These are phyloP conservation scores for Eimeria praecox DNA, from an alignment of 169 alveolate genomes.

Conservation along the genomic window DNA sequence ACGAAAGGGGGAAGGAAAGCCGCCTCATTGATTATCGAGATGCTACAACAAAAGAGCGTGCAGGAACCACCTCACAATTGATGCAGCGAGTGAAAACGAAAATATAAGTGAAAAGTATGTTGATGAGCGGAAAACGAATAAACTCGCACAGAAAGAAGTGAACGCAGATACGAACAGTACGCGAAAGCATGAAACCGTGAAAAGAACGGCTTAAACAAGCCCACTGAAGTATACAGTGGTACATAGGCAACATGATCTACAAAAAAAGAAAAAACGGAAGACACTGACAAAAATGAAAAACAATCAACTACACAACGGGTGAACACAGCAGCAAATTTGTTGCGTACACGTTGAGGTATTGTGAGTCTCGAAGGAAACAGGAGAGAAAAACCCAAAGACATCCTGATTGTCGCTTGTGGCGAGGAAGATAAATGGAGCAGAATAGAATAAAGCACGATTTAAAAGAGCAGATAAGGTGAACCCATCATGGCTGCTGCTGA, in stretches of 20 bases:
- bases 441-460: background rate
- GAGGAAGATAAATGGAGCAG: background rate
- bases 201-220: background rate
- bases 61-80: background rate
- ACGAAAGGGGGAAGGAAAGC: background rate
- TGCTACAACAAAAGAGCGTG: background rate
- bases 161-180: background rate
- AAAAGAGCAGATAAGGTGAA: slow-evolving; percentile 35
- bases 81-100: background rate
- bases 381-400: slow-evolving; percentile 49
- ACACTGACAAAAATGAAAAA: background rate
- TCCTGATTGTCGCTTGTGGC: slow-evolving; percentile 27
- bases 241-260: background rate
- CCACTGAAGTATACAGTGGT: background rate
- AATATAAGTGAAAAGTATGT: background rate
- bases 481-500: slow-evolving; percentile 67
- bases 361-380: background rate
- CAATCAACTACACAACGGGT: background rate
- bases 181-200: background rate
- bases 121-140: background rate
- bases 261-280: background rate
- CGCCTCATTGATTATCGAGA: no score
- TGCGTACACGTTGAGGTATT: background rate
- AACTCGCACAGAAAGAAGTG: background rate
- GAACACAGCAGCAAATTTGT: background rate